Evolutionary conservation across 148 eudicot species (phyloP).

Genomic region (Chenopodium suecicum): DNA sequence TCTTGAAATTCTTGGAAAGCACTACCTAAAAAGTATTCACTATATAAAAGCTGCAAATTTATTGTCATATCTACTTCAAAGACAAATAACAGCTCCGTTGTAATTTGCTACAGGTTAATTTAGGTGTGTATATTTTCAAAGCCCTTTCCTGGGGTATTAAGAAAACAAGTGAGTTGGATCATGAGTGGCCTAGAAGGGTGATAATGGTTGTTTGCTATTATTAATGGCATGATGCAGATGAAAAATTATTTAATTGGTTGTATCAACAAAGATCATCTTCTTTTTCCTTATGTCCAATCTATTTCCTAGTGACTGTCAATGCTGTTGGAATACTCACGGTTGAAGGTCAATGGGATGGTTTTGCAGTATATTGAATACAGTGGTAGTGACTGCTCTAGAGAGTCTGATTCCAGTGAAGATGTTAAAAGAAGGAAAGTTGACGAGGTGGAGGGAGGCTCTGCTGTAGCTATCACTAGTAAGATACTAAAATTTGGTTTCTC

Average conservation of each 20-base stretch:
- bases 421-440: slow-evolving; percentile 56
- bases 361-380: slow-evolving; percentile 42
- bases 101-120: background rate
- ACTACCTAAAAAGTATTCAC: background rate
- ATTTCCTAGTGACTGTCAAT: background rate
- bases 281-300: background rate
- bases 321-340: background rate
- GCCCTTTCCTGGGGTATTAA: background rate
- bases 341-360: background rate
- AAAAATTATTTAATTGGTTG: background rate
- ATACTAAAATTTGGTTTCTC: slow-evolving; percentile 21
- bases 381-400: slow-evolving; percentile 24
- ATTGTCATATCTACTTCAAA: background rate
- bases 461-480: slow-evolving; percentile 23
- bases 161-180: background rate
- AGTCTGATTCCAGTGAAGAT: slow-evolving; percentile 31
- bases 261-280: background rate
- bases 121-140: background rate
- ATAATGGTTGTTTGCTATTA: background rate
- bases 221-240: background rate
- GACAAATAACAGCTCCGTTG: background rate
- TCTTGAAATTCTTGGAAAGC: background rate
- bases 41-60: background rate
- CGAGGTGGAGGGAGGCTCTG: slow-evolving; percentile 33
- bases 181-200: background rate